These are phyloP conservation scores for Dionaea muscipula DNA, from an alignment of 179 eudicot species.

Conservation along the genomic window DNA sequence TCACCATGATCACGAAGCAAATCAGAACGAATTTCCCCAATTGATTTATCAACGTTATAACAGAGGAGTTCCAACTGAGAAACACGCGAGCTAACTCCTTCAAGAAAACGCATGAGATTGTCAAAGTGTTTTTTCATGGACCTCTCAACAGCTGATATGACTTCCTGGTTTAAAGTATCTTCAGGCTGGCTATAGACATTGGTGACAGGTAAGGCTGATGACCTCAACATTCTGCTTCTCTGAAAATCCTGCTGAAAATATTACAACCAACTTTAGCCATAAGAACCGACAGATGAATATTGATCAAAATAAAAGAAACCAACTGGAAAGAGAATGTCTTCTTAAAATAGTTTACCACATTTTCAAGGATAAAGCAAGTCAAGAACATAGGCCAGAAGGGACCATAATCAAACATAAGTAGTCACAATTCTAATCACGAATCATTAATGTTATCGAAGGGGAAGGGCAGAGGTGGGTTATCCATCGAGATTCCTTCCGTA, in stretches of 20 bases:
- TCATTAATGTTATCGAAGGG: too few species aligned
- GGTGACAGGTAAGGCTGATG: constrained; percentile 52
- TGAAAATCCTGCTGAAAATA: constrained; percentile 52
- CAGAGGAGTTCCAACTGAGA: constrained; percentile 88
- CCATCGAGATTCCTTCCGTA: too few species aligned
- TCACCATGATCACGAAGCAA: constrained; percentile 67
- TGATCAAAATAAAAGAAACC: too few species aligned
- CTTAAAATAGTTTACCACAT: too few species aligned
- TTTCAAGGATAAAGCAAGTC: too few species aligned
- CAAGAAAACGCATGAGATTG: constrained; percentile 85
- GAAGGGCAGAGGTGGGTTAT: too few species aligned
- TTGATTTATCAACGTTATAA: constrained; percentile 77
- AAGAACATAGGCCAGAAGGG: too few species aligned
- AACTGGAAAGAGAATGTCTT: too few species aligned
- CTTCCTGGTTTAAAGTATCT: constrained; percentile 56
- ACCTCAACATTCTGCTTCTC: constrained; percentile 63
- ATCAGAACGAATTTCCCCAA: constrained; percentile 86
- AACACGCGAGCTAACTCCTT: constrained; percentile 86
- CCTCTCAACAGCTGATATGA: constrained; percentile 52
- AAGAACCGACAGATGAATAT: too few species aligned
- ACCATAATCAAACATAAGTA: too few species aligned
- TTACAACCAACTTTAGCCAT: too few species aligned
- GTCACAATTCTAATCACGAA: too few species aligned
- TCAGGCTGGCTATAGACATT: constrained; percentile 44
- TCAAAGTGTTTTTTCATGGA: constrained; percentile 82